Evolutionary conservation across 495 filamentous ascomycete genomes (phyloP).

Genomic region (Tuber calosporum): DNA sequence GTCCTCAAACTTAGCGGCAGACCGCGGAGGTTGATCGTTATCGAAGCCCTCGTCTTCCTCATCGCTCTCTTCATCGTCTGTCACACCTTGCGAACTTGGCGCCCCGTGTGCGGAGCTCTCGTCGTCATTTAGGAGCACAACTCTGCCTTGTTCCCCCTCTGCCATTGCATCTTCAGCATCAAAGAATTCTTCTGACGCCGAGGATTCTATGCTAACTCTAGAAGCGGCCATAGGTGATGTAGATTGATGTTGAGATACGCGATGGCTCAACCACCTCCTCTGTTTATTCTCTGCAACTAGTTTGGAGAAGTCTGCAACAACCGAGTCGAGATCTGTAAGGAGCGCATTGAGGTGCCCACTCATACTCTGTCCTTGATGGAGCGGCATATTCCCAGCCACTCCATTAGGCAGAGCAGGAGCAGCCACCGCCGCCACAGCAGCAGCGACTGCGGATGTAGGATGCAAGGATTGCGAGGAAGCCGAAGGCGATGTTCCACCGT

Average conservation of each 20-base stretch:
- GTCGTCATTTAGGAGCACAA: conserved; percentile 67
- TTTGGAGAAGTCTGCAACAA: conserved; percentile 70
- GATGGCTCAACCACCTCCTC: conserved; percentile 49
- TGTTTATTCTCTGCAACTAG: conserved; percentile 71
- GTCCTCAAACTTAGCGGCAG: conserved; percentile 10
- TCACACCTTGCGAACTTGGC: conserved; percentile 7
- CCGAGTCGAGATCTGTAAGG: conserved; percentile 71
- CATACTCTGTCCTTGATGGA: conserved; percentile 46
- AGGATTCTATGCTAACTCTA: conserved; percentile 73
- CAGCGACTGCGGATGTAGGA: conserved; percentile 25
- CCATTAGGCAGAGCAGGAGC: conserved; percentile 25
- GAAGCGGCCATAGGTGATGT: conserved; percentile 42
- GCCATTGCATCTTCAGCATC: conserved; percentile 61
- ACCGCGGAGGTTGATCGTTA: conserved; percentile 51
- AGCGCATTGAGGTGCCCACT: conserved; percentile 73
- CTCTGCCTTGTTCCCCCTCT: conserved; percentile 57
- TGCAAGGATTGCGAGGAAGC: conserved; percentile 16
- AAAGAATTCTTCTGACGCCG: conserved; percentile 82
- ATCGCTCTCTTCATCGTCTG: conserved; percentile 43
- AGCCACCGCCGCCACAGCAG: conserved; percentile 16
- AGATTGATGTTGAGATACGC: conserved; percentile 28
- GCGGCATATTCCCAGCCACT: conserved; percentile 8
- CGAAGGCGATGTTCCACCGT: conserved; percentile 31
- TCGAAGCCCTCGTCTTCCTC: conserved; percentile 53
- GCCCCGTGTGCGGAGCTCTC: conserved; percentile 48